Base-by-base conservation (phyloP, 805 yeast species). In the Kazachstania taianensis region DNA sequence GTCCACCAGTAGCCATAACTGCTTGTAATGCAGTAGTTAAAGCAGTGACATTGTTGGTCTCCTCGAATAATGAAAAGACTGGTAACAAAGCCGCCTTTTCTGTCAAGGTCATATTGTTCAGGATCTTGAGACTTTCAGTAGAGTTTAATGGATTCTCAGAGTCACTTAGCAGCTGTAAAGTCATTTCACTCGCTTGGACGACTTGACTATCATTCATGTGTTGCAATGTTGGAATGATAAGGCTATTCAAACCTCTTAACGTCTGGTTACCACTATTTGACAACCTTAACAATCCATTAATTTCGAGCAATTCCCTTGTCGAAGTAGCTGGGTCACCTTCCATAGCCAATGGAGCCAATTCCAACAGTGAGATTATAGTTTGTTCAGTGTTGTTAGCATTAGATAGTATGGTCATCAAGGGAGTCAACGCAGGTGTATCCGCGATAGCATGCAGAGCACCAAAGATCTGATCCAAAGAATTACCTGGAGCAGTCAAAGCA, bases 261-360 rank as follows among this genome's bases (percentile, higher is more conserved):
- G 43, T 40, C 8, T n/a, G 9, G 16, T 28, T 34, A 9, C 30
- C 28, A 29, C 40, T 36, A 23, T 23, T 22, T 1, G 46, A 40
- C 12, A 26, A 8, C 16, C 32, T 32, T n/a, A 42, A 36, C 20
- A 52, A 33, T 22, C 42, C 46, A 32, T 30, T 35, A 14, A 53
- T 42, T n/a, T 35, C 33, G 12, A 40, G 32, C 20, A 49, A 20
- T 27, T 44, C 48, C 14, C 41, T 35, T 5, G 50, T 42, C 20
- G 49, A 30, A 5, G 44, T 24, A 7, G 45, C 29, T 16, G 52
- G 35, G 35, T 37, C 41, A 9, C 43, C 44, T 5, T 45, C 28
- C 8, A 42, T 35, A 14, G 56, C 55, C 35, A 55, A 35, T n/a
- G 61, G 59, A 20, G 57, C 57, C 31, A 55, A 40, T 3, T 40